Percentiles rank a stretch among this genome's conserved stretches.
Evolutionary conservation across 1,139 yeast genomes (phyloP).

Genomic region (Saccharomycopsis hybrid): DNA sequence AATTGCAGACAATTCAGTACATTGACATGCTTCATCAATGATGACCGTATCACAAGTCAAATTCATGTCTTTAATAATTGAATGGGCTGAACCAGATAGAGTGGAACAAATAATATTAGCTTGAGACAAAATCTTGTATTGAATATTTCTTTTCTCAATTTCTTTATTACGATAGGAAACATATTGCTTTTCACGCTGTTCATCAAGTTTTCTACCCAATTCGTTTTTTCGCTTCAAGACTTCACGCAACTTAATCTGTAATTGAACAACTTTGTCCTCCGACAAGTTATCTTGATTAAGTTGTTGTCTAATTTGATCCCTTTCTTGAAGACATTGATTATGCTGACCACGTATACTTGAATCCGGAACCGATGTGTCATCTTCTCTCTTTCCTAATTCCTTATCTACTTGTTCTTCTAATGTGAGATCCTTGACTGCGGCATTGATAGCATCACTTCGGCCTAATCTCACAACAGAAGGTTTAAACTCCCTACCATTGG

Average conservation of each 20-base stretch:
- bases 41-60: conserved; percentile 87
- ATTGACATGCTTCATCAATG: conserved; percentile 97
- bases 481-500: conserved; percentile 48
- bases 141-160: conserved; percentile 67
- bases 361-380: conserved; percentile 35
- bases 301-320: conserved; percentile 42
- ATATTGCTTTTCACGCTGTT: conserved; percentile 65
- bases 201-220: conserved; percentile 69
- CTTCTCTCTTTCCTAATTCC: conserved; percentile 43
- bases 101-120: conserved; percentile 92
- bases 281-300: conserved; percentile 30
- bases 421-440: conserved; percentile 75
- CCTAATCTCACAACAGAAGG: conserved; percentile 89
- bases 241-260: conserved; percentile 47
- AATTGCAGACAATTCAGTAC: conserved; percentile 87
- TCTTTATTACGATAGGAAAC: conserved; percentile 71
- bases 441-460: conserved; percentile 79
- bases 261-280: conserved; percentile 37
- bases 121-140: conserved; percentile 61
- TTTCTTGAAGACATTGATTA: conserved; percentile 42
- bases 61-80: conserved; percentile 66
- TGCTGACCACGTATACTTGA: conserved; percentile 47
- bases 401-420: conserved; percentile 82
- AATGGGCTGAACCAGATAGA: conserved; percentile 92
- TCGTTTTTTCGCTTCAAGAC: conserved; percentile 57